Conservation (phyloP, 1,139 yeast species). For the Saccharomyces pastorianus region DNA sequence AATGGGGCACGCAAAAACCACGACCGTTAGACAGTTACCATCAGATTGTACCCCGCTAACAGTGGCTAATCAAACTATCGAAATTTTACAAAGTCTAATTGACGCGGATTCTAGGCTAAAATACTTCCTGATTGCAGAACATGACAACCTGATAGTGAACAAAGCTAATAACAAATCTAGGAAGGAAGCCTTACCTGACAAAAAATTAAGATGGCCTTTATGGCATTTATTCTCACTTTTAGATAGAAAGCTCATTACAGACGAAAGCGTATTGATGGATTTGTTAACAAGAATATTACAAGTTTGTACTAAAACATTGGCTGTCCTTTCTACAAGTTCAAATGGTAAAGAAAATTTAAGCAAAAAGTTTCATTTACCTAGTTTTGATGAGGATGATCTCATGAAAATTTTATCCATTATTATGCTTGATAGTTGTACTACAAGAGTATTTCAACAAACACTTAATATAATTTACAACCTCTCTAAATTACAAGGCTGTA, state of each 20-base stretch:
- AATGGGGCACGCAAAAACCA: conserved; percentile 14
- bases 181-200: conserved; percentile 34
- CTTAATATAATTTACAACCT: conserved; percentile 77
- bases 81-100: conserved; percentile 62
- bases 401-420: conserved; percentile 59
- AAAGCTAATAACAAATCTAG: conserved; percentile 32
- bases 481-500: conserved; percentile 54
- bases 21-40: conserved; percentile 38
- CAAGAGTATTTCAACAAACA: conserved; percentile 78
- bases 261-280: conserved; percentile 72
- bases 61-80: conserved; percentile 72
- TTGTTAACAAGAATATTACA: conserved; percentile 66
- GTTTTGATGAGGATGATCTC: conserved; percentile 56
- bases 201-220: conserved; percentile 58
- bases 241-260: conserved; percentile 55
- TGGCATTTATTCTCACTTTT: conserved; percentile 58
- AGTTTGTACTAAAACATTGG: conserved; percentile 67
- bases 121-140: conserved; percentile 73
- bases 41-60: conserved; percentile 57
- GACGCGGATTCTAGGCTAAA: conserved; percentile 64
- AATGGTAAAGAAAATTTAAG: conserved; percentile 19
- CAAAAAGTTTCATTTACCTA: conserved; percentile 49
- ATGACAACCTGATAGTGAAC: conserved; percentile 53
- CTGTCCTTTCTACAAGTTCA: conserved; percentile 37
- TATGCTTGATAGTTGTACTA: conserved; percentile 80